Base-by-base conservation (phyloP, 1,284 basidiomycete genomes). In the Cerioporus squamosus region DNA sequence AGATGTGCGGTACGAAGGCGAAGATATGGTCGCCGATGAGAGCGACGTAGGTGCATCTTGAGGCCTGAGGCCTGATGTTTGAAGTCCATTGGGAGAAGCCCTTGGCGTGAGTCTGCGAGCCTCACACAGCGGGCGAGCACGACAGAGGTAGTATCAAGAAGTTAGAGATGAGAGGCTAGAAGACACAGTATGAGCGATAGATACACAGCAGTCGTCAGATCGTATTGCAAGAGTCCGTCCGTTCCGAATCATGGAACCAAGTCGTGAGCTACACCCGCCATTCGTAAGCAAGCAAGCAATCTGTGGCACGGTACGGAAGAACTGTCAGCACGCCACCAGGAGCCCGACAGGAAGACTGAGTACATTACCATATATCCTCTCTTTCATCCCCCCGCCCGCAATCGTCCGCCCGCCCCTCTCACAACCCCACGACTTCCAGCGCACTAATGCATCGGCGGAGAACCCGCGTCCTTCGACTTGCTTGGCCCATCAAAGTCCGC, bases 401-500 rank as follows among this genome's bases (percentile, higher is more conserved):
- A 3, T 5, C 24, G 14, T 38, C 47, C 18, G 6, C 47, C 9
- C 12, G 24, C 33, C 36, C 36, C 33, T 48, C 3, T 20, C 31
- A 8, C n/a, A 7, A n/a, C n/a, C 20, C 9, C 33, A 4, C 18
- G 5, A 14, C 33, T 12, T 14, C 33, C 33, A n/a, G n/a, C n/a
- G 33, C 33, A n/a, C 53, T 50, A 55, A 24, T 46, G 39, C 44
- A 15, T 17, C 15, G 50, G 53, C 33, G 33, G 33, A 20, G 49
- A 57, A 23, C 61, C 63, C 56, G 63, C 64, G 12, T 55, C 65
- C 53, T 56, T 60, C 44, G 66, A 47, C 51, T 55, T 53, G 45
- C 46, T 55, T 39, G 62, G 58, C 20, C 63, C 71, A 42, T 79
- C 77, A 53, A 75, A 76, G 61, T 82, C 79, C n/a, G 74, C 73